Conservation (phyloP, 2,329 filamentous ascomycete species). For the Aspergillus costaricaensis region DNA sequence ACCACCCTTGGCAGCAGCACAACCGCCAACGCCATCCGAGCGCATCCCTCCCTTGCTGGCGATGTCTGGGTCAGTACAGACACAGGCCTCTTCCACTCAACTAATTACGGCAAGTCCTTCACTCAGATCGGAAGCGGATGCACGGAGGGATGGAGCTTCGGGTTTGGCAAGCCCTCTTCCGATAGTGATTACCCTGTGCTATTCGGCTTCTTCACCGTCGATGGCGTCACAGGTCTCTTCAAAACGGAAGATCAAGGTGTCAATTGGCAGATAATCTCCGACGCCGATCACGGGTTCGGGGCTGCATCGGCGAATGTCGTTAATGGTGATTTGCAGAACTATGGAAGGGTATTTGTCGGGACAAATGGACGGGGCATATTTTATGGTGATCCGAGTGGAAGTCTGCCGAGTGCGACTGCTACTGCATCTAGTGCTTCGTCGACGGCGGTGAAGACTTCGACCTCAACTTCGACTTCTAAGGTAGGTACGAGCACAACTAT, state of each 20-base stretch:
- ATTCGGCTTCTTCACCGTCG: conserved; percentile 31
- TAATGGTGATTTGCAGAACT: conserved; percentile 28
- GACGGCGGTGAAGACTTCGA: conserved; percentile 8
- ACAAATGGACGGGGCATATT: conserved; percentile 39
- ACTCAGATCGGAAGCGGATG: conserved; percentile 32
- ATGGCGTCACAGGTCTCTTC: conserved; percentile 25
- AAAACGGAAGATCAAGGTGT: conserved; percentile 30
- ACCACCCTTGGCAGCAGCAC: conserved; percentile 39
- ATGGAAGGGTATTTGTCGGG: conserved; percentile 35
- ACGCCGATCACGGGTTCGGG: conserved; percentile 30
- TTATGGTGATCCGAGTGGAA: conserved; percentile 28
- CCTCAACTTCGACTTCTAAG: not conserved
- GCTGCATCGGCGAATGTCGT: conserved; percentile 28
- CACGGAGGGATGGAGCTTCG: conserved; percentile 24
- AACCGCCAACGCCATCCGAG: conserved; percentile 22
- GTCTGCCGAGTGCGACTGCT: conserved; percentile 25
- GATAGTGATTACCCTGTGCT: conserved; percentile 24
- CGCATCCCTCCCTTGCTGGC: conserved; percentile 23
- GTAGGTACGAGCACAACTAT: not conserved
- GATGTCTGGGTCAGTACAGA: conserved; percentile 44
- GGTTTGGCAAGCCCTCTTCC: conserved; percentile 25
- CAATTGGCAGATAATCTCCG: conserved; percentile 32
- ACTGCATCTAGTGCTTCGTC: conserved; percentile 14
- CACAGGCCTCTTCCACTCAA: conserved; percentile 56
- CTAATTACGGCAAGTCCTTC: conserved; percentile 54